These are phyloP conservation scores for Ceratocystis huliohia DNA, from an alignment of 2,329 filamentous ascomycete species.

Conservation along the genomic window DNA sequence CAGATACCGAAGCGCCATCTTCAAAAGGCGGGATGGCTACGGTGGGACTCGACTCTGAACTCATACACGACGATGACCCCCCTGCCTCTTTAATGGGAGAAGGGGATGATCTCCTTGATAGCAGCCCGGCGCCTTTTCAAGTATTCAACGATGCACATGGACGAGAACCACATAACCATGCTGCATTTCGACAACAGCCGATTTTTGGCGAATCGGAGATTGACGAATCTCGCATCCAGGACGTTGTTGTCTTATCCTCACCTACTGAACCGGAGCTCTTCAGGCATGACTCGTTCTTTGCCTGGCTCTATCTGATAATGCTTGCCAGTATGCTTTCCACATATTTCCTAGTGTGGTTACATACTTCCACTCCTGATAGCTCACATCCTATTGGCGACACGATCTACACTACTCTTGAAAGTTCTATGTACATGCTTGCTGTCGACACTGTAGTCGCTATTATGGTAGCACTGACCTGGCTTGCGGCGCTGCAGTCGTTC, in stretches of 20 bases:
- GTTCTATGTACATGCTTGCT: conserved; percentile 78
- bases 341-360: conserved; percentile 78
- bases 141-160: conserved; percentile 31
- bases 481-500: conserved; percentile 77
- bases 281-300: conserved; percentile 81
- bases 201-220: conserved; percentile 38
- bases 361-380: conserved; percentile 57
- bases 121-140: conserved; percentile 50
- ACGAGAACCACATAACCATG: conserved; percentile 19
- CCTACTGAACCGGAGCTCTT: conserved; percentile 51
- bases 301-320: conserved; percentile 75
- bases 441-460: conserved; percentile 86
- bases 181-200: conserved; percentile 27
- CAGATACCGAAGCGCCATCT: conserved; percentile 5
- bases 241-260: conserved; percentile 13
- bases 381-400: conserved; percentile 76
- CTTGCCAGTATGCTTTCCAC: conserved; percentile 76
- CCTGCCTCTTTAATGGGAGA: conserved; percentile 49
- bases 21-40: conserved; percentile 65
- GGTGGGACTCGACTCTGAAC: conserved; percentile 62
- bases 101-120: conserved; percentile 37
- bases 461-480: conserved; percentile 78
- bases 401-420: conserved; percentile 77
- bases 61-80: conserved; percentile 43
- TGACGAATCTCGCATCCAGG: conserved; percentile 29